phyloP scores from a whole-genome alignment of 148 eudicot species.

The Linanthus parryae region DNA sequence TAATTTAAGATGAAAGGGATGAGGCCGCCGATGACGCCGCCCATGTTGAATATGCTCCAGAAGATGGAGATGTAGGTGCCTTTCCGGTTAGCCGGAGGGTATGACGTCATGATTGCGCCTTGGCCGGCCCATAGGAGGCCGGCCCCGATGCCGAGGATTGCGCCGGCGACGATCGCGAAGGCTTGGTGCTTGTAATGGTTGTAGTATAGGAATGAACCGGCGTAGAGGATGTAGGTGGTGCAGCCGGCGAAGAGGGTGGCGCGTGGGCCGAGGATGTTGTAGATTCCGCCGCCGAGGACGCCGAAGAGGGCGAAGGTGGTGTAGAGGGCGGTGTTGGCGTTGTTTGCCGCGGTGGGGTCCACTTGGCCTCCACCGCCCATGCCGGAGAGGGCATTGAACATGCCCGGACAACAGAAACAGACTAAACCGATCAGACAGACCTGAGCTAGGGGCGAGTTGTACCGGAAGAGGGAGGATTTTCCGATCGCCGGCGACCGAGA shows the following conservation, averaged over 20 bases:
- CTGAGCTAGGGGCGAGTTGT: conserved; percentile 79
- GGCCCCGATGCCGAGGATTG: conserved; percentile 71
- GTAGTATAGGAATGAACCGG: conserved; percentile 70
- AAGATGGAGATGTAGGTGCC: conserved; percentile 75
- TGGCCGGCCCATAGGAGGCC: conserved; percentile 94
- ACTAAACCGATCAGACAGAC: conserved; percentile 68
- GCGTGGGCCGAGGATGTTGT: conserved; percentile 77
- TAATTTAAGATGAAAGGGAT: conserved; percentile 71
- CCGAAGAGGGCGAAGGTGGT: conserved; percentile 78
- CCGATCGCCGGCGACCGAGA: conserved; percentile 2
- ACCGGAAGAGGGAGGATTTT: conserved; percentile 30
- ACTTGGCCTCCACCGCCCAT: conserved; percentile 98
- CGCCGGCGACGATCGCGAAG: conserved; percentile 70
- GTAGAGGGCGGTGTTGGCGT: conserved; percentile 94
- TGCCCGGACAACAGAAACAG: conserved; percentile 93
- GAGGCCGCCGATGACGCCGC: conserved; percentile 90
- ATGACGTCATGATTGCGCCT: conserved; percentile 93
- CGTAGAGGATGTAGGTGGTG: conserved; percentile 66
- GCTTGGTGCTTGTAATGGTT: conserved; percentile 57
- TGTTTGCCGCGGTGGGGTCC: conserved; percentile 86
- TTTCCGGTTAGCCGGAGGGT: conserved; percentile 57
- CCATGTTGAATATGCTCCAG: conserved; percentile 90
- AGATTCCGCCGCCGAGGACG: conserved; percentile 82
- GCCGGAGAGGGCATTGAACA: conserved; percentile 91
- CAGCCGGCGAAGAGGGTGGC: conserved; percentile 68